Conservation (phyloP, 345 rosid species). For the Carallia pectinifolia region DNA sequence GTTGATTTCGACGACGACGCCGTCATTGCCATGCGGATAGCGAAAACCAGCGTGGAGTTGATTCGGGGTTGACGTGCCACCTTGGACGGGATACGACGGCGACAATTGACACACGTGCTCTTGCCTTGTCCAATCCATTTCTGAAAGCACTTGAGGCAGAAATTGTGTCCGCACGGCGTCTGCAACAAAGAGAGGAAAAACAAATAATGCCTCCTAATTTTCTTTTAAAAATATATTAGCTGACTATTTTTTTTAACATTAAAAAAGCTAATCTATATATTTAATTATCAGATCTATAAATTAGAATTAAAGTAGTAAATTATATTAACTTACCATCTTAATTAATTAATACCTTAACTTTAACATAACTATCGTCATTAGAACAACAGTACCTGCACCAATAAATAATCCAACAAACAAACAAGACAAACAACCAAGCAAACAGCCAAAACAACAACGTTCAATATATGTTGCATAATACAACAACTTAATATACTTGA, state of each 20-base stretch:
- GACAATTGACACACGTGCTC: conserved; percentile 54
- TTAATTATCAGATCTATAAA: too few species aligned
- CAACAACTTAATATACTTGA: too few species aligned
- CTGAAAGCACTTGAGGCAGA: conserved; percentile 66
- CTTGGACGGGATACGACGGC: conserved; percentile 38
- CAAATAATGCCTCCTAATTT: neutral
- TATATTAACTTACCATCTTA: too few species aligned
- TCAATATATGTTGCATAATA: too few species aligned
- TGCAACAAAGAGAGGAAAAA: conserved; percentile 25
- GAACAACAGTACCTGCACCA: neutral
- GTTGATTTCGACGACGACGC: conserved; percentile 16
- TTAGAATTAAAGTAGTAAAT: too few species aligned
- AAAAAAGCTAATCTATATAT: too few species aligned
- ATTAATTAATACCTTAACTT: too few species aligned
- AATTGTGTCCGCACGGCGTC: conserved; percentile 88
- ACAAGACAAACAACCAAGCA: neutral
- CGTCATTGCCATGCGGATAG: conserved; percentile 56
- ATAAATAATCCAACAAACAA: neutral
- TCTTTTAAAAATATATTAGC: too few species aligned
- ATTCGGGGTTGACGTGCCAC: conserved; percentile 59
- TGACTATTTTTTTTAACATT: too few species aligned
- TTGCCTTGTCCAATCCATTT: conserved; percentile 58
- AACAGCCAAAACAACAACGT: neutral
- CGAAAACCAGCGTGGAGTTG: conserved; percentile 51
- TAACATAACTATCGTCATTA: neutral